These are phyloP conservation scores for Rhodotorula glutinis DNA, from an alignment of 1,284 basidiomycete species.

Conservation along the genomic window DNA sequence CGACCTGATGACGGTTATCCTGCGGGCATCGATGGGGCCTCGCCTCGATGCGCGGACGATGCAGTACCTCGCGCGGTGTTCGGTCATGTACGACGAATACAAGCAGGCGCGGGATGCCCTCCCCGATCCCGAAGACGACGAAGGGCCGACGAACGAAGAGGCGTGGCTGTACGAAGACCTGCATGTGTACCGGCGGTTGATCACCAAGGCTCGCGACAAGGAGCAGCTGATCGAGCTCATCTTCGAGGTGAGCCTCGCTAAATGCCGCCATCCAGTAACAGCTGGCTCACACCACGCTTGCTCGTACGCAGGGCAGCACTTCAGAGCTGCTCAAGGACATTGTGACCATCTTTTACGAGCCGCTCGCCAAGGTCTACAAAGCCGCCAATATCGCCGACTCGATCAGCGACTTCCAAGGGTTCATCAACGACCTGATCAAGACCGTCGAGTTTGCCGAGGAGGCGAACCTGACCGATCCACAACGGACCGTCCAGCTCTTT, in stretches of 20 bases:
- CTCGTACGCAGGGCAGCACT: slow-evolving; percentile 69
- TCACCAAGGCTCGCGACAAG: slow-evolving; percentile 76
- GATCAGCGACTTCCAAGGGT: slow-evolving; percentile 83
- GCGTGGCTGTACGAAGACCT: slow-evolving; percentile 93
- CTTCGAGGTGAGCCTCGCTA: slow-evolving; percentile 68
- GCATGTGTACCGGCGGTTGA: slow-evolving; percentile 70
- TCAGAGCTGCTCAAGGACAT: slow-evolving; percentile 96
- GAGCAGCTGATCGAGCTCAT: slow-evolving; percentile 91
- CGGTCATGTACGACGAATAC: slow-evolving; percentile 73
- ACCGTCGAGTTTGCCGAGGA: slow-evolving; percentile 85
- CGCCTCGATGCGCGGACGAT: slow-evolving; percentile 65
- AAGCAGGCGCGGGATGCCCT: slow-evolving; percentile 60
- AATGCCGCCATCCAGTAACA: neutral
- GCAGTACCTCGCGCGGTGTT: slow-evolving; percentile 70
- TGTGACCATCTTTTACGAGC: slow-evolving; percentile 97
- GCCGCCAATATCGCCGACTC: slow-evolving; percentile 97
- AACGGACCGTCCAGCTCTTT: slow-evolving; percentile 84
- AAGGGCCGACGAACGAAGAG: slow-evolving; percentile 81
- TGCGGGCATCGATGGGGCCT: slow-evolving; percentile 70
- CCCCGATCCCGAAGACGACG: slow-evolving; percentile 81
- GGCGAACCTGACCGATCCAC: slow-evolving; percentile 82
- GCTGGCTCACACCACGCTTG: neutral
- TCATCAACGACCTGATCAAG: slow-evolving; percentile 90
- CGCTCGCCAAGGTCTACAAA: slow-evolving; percentile 96
- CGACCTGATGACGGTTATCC: slow-evolving; percentile 75